Evolutionary conservation across 2,329 filamentous ascomycete genomes (phyloP), one percentile per base, ranked within the genome.

Genomic region (Malbranchea zuffiana): DNA sequence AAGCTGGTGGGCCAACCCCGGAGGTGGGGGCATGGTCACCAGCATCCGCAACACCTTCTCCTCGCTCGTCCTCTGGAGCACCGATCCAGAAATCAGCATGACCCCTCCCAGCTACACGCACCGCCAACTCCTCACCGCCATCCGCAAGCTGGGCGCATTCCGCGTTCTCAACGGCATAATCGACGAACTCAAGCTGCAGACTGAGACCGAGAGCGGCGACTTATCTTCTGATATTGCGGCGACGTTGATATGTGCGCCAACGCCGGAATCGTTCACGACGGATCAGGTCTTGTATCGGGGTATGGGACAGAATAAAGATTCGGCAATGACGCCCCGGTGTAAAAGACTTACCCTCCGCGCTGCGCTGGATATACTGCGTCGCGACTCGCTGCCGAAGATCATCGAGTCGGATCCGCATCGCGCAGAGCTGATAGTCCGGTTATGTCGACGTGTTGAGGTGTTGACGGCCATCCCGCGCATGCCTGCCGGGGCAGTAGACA

Each of bases 101-200:
- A 64, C 66, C 2, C 71, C 72, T 5, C 68, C 69, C 2, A 62
- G 60, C 27, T 77, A 76, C 49, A 71, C 68, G 0, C 70, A 72
- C 44, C 64, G 65, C n/a, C 65, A 71, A 43, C 48, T 78, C 11
- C 57, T 68, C 5, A 50, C 53, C 1, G 59, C 58, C 0, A 50
- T 67, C 24, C 53, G 53, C 4, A 54, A 65, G n/a, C 53, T 62
- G 3, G 64, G 65, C 5, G 49, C 63, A 1, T 44, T 54, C 6
- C 50, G 54, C 13, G 55, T 67, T 0, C 48, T 68, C 1, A 44
- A 44, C 3, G 48, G 52, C 5, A 39, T 67, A 6, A 43, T 67
- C 20, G 61, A 63, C 18, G 59, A 66, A 41, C 47, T 67, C 10
- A 61, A 65, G 37, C 48, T 61, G 10, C 61, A 66, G 37, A 52